A percentile compares a stretch with the other conserved stretches of the same genome.
These are phyloP conservation scores for Entophlyctis helioformis DNA, from an alignment of 192 early-diverging fungal genomes.

Conservation along the genomic window DNA sequence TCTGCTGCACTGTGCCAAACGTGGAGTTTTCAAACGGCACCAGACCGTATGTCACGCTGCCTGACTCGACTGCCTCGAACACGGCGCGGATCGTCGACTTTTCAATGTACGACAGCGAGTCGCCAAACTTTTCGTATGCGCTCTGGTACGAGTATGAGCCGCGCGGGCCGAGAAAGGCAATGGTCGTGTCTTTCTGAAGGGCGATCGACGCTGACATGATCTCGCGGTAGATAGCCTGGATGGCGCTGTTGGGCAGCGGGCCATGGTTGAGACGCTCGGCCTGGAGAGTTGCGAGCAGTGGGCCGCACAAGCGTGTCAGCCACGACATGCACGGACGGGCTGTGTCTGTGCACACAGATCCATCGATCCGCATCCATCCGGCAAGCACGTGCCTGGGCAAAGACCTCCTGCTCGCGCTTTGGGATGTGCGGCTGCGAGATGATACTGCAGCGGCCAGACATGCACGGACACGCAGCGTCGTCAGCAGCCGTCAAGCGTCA, in stretches of 20 bases:
- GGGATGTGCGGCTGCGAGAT: no score
- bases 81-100: slow-evolving; percentile 44
- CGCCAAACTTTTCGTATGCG: slow-evolving; percentile 64
- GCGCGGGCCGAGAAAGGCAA: slow-evolving; percentile 82
- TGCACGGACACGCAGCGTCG: no score
- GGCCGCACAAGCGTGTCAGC: no score
- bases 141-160: slow-evolving; percentile 89
- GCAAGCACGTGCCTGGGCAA: no score
- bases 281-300: slow-evolving; percentile 9
- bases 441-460: no score
- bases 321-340: no score
- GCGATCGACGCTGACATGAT: slow-evolving; percentile 87
- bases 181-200: slow-evolving; percentile 62
- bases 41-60: slow-evolving; percentile 71
- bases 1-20: slow-evolving; percentile 67
- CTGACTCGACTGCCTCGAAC: slow-evolving; percentile 61
- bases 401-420: neutral
- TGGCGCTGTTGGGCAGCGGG: slow-evolving; percentile 55
- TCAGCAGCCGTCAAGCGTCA: no score
- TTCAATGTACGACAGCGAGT: slow-evolving; percentile 46
- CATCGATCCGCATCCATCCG: no score
- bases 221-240: slow-evolving; percentile 62
- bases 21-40: slow-evolving; percentile 95
- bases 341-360: no score
- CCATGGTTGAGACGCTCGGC: slow-evolving; percentile 61